Conservation (phyloP, 768 basidiomycete species). For the Dentipellis sp. region DNA sequence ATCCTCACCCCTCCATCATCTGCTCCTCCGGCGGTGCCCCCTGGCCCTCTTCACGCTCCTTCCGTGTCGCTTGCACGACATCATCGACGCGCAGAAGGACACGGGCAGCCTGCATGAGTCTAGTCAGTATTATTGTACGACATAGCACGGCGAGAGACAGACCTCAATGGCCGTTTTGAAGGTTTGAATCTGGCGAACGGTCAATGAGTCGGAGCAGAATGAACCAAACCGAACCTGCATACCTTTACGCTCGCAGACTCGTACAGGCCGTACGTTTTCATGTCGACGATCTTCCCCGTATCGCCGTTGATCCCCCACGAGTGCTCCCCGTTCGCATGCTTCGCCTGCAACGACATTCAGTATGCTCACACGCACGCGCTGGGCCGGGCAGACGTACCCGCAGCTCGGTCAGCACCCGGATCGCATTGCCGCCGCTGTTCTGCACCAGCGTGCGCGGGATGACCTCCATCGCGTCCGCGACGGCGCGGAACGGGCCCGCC, state of each 20-base stretch:
- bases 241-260: constrained; percentile 97
- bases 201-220: neutral
- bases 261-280: constrained; percentile 89
- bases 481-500: constrained; percentile 84
- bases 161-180: constrained; percentile 96
- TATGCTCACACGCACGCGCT: neutral
- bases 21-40: constrained; percentile 41
- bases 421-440: constrained; percentile 92
- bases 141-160: constrained; percentile 5
- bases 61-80: constrained; percentile 82
- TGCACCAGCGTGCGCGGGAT: constrained; percentile 93
- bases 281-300: constrained; percentile 91
- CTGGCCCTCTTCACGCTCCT: constrained; percentile 51
- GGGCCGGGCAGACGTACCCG: constrained; percentile 44
- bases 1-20: constrained; percentile 33
- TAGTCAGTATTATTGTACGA: neutral
- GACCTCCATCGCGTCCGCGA: constrained; percentile 95
- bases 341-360: constrained; percentile 48
- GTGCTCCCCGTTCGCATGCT: constrained; percentile 85
- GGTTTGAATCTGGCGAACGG: constrained; percentile 66
- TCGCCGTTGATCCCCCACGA: constrained; percentile 96
- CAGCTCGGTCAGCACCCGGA: constrained; percentile 86
- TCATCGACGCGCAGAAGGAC: constrained; percentile 91
- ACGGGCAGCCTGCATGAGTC: constrained; percentile 56
- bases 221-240: constrained; percentile 7